Conservation (phyloP, 208 protist species). For the Strigomonas culicis region DNA sequence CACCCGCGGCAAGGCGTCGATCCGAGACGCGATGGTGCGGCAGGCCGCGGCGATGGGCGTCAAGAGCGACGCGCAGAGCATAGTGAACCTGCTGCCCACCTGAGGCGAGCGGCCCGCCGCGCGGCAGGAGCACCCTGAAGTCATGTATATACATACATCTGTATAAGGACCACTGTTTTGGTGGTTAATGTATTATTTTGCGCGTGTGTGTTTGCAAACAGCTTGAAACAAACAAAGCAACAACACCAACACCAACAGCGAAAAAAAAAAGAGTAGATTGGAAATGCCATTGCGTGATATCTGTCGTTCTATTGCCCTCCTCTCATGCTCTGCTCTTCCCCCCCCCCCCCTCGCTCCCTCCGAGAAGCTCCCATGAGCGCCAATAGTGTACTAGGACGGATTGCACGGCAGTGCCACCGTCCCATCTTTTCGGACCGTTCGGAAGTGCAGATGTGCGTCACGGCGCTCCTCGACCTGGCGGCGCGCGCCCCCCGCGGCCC, state of each 20-base stretch:
- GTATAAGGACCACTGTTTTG: not conserved
- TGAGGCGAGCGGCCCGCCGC: not conserved
- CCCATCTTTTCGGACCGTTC: slow-evolving; percentile 34
- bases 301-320: not conserved
- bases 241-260: not conserved
- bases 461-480: slow-evolving; percentile 36
- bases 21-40: slow-evolving; percentile 56
- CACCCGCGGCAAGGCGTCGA: slow-evolving; percentile 52
- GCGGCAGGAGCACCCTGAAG: not conserved
- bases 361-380: not conserved
- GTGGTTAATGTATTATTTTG: not conserved
- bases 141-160: not conserved
- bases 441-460: slow-evolving; percentile 31
- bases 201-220: not conserved
- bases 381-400: no score
- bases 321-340: not conserved
- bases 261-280: not conserved
- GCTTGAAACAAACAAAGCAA: not conserved
- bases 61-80: slow-evolving; percentile 43
- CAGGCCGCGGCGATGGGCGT: slow-evolving; percentile 63
- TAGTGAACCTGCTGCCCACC: slow-evolving; percentile 47
- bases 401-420: slow-evolving; percentile 11
- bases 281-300: not conserved
- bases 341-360: not conserved
- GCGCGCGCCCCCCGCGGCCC: slow-evolving; percentile 21